Evolutionary conservation across 2,329 filamentous ascomycete species (phyloP).

Genomic region (Aureobasidium sp.): DNA sequence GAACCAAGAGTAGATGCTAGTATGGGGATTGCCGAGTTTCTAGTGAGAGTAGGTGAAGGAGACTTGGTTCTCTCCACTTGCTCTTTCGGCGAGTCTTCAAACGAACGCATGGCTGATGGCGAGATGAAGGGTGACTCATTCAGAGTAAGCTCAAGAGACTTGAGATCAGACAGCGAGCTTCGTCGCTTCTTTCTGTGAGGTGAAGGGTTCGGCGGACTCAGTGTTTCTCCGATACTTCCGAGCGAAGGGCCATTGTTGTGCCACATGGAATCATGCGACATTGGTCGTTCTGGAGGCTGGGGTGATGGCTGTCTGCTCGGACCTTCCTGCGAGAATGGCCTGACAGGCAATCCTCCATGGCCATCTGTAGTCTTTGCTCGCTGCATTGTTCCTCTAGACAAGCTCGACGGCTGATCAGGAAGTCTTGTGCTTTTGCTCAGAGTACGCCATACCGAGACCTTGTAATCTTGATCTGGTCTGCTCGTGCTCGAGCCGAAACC

Average conservation of each 20-base stretch:
- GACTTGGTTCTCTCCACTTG: neutral
- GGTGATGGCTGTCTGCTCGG: conserved; percentile 25
- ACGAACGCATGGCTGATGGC: conserved; percentile 8
- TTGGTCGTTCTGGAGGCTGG: conserved; percentile 13
- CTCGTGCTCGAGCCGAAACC: conserved; percentile 76
- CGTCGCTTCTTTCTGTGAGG: conserved; percentile 67
- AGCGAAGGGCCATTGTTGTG: neutral
- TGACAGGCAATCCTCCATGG: conserved; percentile 44
- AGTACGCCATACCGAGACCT: conserved; percentile 77
- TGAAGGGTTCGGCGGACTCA: neutral
- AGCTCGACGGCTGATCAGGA: conserved; percentile 54
- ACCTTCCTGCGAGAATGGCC: conserved; percentile 51
- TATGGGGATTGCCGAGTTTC: neutral
- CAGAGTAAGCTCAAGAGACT: conserved; percentile 50
- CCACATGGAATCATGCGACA: conserved; percentile 16
- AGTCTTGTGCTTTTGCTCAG: conserved; percentile 70
- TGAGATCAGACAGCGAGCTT: conserved; percentile 85
- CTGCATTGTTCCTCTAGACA: conserved; percentile 60
- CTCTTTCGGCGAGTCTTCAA: neutral
- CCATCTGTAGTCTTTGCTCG: conserved; percentile 75
- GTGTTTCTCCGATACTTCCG: conserved; percentile 8
- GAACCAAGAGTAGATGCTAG: conserved; percentile 30
- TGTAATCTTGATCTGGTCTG: conserved; percentile 61
- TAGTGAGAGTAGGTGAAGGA: conserved; percentile 11
- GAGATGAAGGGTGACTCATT: conserved; percentile 16